phyloP scores from a whole-genome alignment of 148 eudicot species.

The Rhododendron mucronatum region DNA sequence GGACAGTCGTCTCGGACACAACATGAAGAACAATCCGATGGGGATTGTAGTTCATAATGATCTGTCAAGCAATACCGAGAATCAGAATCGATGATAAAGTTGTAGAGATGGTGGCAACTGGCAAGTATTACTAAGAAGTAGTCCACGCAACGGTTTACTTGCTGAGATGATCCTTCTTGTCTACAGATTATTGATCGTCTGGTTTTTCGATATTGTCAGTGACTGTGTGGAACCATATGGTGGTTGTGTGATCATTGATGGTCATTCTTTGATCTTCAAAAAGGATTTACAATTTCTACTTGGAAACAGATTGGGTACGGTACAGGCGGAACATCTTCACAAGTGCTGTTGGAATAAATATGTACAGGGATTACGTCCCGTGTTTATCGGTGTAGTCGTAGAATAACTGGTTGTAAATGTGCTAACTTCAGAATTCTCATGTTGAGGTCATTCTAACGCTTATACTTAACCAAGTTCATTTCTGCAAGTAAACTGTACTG shows the following conservation, averaged over 20 bases:
- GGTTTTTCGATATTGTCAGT: background rate
- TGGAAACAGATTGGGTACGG: background rate
- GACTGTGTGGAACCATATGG: background rate
- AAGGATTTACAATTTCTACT: background rate
- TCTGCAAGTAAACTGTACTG: background rate
- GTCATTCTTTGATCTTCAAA: background rate
- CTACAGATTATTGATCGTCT: background rate
- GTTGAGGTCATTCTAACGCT: background rate
- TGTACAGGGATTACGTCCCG: background rate
- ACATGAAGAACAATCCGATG: slow-evolving; percentile 1
- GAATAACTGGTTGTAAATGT: background rate
- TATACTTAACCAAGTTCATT: background rate
- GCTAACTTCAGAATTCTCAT: background rate
- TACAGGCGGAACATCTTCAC: background rate
- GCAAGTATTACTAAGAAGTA: background rate
- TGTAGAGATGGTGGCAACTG: background rate
- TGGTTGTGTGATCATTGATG: background rate
- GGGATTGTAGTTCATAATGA: background rate
- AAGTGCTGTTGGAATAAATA: background rate
- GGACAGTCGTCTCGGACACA: slow-evolving; percentile 15
- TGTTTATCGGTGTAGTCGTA: background rate
- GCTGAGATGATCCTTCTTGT: background rate
- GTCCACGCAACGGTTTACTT: background rate
- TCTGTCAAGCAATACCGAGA: background rate
- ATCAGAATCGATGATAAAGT: background rate